Evolutionary conservation across 2,329 filamentous ascomycete species (phyloP), one percentile per base, ranked within the genome.

Genomic region (Bertia moriformis): DNA sequence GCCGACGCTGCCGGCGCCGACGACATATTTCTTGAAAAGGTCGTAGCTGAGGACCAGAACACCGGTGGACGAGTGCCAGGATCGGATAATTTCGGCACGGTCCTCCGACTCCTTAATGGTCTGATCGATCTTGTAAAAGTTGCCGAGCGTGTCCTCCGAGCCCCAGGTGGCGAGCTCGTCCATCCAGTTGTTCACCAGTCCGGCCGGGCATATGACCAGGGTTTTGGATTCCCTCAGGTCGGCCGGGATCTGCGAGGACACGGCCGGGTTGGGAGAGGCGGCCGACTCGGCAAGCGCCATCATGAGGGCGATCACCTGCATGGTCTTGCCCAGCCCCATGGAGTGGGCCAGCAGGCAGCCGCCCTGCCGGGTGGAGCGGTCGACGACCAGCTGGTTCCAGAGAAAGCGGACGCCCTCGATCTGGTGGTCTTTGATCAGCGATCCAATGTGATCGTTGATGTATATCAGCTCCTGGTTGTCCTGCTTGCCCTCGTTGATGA

Each of bases 251-350:
- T 93, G 85, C 0, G 62, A 61, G 3, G 57, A 58, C 4, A 89
- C 59, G 0, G 61, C 54, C 1, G 60, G 55, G 40, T 87, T 70
- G 0, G 54, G 19, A 0, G 82, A 88, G 15, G 54, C 52, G 3
- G 74, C 67, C 3, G 84, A 73, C 46, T 83, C 70, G 3, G 76
- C 66, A 43, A 94, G 71, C 0, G 83, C 78, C 14, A 83, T 69
- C 4, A 95, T 68, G n/a, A 94, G 62, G 1, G 85, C 83, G 42
- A 94, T 85, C 4, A 86, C 73, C 60, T 94, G 87, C 78, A 93
- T 86, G 0, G 87, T 93, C 61, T 94, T 95, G 14, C 87, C 87
- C 2, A 94, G 61, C 1, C 88, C 88, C 87, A 94, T 94, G 0
- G 83, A 85, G 54, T 94, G 87, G 4, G 87, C 83, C 15, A 94